Base-by-base conservation (phyloP, 345 rosid species). In the Citrus mangshanensis region DNA sequence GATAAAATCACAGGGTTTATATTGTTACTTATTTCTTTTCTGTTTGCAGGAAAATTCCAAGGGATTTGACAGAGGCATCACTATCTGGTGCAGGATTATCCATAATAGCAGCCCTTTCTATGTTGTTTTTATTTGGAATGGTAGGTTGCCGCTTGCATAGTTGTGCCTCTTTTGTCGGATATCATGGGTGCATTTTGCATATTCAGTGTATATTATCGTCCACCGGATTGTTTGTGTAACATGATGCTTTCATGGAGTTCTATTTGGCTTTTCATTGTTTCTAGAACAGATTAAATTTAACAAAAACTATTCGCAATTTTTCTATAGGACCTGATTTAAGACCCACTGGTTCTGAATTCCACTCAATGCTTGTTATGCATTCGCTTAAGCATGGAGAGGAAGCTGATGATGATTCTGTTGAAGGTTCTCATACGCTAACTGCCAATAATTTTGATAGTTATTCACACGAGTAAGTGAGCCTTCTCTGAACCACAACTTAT, bases 21-120 rank as follows among this genome's bases (percentile, higher is more conserved):
- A 42, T 8, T 18, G 67, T 38, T 24, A 73, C 24, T 73, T 70
- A 46, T 73, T 70, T 62, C 59, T 75, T 74, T 70, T 22, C 25
- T 72, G 76, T 21, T 12, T 85, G 74, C 95, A 97, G 99, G 93
- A 97, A 94, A 90, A 97, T 94, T 70, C 99, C 99, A 18, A 91
- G 99, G 84, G 99, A 97, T 87, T 91, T 97, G 90, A 97, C 99
- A 0, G 98, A 94, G 87, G 99, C 99, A 54, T 91, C 98, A 55
- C 75, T 97, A 42, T 94, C 98, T 14, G 98, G 99, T 80, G 98
- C 98, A 55, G 98, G 98, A 83, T 83, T 94, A 82, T 97, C 99
- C 14, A 88, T 97, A 38, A 27, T 92, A 79, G 98, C 99, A 13
- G 99, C 98, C 14, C 87, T 94, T 10, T 74, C 87, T 70, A 96